phyloP scores from a whole-genome alignment of 148 eudicot genomes.

The Cornus suecica region DNA sequence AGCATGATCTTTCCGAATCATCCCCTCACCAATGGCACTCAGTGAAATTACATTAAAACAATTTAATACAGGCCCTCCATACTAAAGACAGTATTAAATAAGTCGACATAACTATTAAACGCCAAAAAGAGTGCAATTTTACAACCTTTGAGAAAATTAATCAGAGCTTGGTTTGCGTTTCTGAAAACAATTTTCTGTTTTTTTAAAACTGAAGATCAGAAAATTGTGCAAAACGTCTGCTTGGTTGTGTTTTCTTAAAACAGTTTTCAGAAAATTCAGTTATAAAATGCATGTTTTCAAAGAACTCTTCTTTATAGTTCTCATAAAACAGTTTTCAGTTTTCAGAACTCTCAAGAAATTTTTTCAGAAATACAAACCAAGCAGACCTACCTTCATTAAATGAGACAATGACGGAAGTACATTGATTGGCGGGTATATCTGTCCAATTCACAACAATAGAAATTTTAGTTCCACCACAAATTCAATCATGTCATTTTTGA shows the following conservation, averaged over 20 bases:
- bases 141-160: not conserved
- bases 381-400: slow-evolving; percentile 71
- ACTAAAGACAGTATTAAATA: not conserved
- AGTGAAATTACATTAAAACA: slow-evolving; percentile 20
- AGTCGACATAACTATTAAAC: not conserved
- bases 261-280: no score
- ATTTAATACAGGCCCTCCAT: not conserved
- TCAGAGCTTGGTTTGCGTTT: no score
- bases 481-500: not conserved
- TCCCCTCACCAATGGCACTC: slow-evolving; percentile 99
- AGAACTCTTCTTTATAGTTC: no score
- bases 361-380: no score
- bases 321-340: no score
- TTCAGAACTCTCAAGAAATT: no score
- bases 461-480: not conserved
- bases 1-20: slow-evolving; percentile 88
- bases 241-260: no score
- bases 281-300: no score
- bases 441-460: slow-evolving; percentile 24
- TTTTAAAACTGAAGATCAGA: no score
- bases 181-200: no score
- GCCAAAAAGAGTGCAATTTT: no score
- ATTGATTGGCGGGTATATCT: slow-evolving; percentile 96
- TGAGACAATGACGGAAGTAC: slow-evolving; percentile 96
- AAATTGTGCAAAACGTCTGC: no score